Conservation (phyloP, 2,329 filamentous ascomycete species). For the Colletotrichum shisoi region DNA sequence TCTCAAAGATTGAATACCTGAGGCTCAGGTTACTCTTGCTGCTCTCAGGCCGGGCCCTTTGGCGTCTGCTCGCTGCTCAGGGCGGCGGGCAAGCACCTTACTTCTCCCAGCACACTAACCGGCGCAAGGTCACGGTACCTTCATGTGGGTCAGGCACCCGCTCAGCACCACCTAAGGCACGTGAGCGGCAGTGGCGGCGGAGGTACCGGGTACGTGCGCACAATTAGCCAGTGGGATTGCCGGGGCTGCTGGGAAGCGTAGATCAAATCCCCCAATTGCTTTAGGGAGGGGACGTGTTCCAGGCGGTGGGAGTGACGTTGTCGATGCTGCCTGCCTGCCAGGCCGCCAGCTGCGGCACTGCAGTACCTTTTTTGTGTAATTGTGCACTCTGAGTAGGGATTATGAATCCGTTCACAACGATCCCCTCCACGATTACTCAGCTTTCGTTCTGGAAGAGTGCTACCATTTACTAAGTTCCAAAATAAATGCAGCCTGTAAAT, state of each 20-base stretch:
- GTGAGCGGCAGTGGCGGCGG: background rate
- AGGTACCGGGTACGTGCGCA: conserved; percentile 42
- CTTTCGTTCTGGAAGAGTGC: background rate
- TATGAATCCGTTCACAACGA: conserved; percentile 25
- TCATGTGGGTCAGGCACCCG: conserved; percentile 2
- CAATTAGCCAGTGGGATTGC: conserved; percentile 34
- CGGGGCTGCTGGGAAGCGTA: conserved; percentile 28
- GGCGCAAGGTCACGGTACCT: conserved; percentile 28
- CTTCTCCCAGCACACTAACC: conserved; percentile 10
- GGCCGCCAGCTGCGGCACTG: conserved; percentile 6
- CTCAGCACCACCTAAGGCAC: background rate
- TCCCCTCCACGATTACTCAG: background rate
- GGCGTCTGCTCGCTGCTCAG: conserved; percentile 13
- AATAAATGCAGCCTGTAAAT: background rate
- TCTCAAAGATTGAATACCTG: conserved; percentile 44
- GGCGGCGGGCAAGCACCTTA: conserved; percentile 2
- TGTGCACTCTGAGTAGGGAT: conserved; percentile 20
- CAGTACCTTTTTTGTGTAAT: background rate
- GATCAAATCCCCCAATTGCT: conserved; percentile 19
- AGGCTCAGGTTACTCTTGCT: conserved; percentile 29
- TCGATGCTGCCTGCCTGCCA: conserved; percentile 47
- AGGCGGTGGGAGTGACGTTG: conserved; percentile 46
- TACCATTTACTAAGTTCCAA: background rate
- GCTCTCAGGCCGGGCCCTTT: conserved; percentile 26
- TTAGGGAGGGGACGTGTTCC: conserved; percentile 22